Percentiles rank a stretch among this genome's conserved stretches.
phyloP scores from a whole-genome alignment of 768 basidiomycete species.

The Mycena kentingensis region DNA sequence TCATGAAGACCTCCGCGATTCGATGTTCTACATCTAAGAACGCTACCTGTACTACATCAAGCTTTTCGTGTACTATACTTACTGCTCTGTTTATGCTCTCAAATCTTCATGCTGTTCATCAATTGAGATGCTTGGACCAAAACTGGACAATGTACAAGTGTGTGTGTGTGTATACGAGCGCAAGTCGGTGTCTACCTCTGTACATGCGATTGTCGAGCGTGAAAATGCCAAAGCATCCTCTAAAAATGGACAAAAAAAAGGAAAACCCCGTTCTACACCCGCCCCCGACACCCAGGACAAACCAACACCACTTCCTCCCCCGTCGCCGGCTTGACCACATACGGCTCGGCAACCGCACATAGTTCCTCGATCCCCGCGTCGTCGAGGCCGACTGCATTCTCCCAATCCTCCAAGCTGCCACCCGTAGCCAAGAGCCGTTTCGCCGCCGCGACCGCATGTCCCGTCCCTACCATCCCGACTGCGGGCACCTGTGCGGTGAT shows the following conservation, averaged over 20 bases:
- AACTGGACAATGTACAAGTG: slow-evolving; percentile 42
- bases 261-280: slow-evolving; percentile 1
- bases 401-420: neutral
- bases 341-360: neutral
- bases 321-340: no score
- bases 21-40: slow-evolving; percentile 77
- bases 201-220: no score
- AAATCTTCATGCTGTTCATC: slow-evolving; percentile 30
- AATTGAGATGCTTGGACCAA: slow-evolving; percentile 34
- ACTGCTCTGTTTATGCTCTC: slow-evolving; percentile 23
- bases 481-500: no score
- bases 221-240: no score
- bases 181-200: no score
- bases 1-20: slow-evolving; percentile 56
- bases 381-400: neutral
- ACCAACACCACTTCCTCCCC: neutral
- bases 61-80: slow-evolving; percentile 36
- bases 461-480: slow-evolving; percentile 5
- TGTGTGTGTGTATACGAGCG: no score
- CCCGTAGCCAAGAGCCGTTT: neutral
- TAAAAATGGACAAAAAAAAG: no score
- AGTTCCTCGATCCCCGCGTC: neutral
- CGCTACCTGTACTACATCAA: slow-evolving; percentile 23
- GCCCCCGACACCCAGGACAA: slow-evolving; percentile 8
- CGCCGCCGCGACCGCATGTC: slow-evolving; percentile 2